These are phyloP conservation scores for Favolaschia claudopus DNA, from an alignment of 768 basidiomycete genomes.

Conservation along the genomic window DNA sequence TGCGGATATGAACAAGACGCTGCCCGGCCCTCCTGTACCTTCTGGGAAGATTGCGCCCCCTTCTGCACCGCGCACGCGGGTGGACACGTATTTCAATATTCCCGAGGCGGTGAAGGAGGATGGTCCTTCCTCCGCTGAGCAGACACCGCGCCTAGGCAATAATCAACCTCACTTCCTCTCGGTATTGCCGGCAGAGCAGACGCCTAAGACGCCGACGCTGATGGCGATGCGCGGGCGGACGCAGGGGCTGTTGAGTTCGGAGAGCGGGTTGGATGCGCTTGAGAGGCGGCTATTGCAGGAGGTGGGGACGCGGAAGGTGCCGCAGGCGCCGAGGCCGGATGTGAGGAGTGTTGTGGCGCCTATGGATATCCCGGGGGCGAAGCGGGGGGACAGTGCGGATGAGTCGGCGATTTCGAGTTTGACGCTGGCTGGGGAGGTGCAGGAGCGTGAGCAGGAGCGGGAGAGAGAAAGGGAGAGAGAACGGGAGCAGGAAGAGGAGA, in stretches of 20 bases:
- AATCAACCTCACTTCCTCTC: constrained; percentile 9
- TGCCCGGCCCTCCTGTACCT: constrained; percentile 65
- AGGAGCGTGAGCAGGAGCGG: constrained; percentile 31
- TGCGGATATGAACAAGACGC: constrained; percentile 58
- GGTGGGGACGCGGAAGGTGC: constrained; percentile 70
- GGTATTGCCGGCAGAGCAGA: constrained; percentile 38
- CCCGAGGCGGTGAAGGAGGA: neutral
- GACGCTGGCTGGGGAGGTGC: constrained; percentile 49
- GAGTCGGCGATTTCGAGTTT: constrained; percentile 66
- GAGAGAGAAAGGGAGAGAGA: constrained; percentile 18
- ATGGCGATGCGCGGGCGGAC: constrained; percentile 42
- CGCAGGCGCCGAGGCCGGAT: constrained; percentile 39
- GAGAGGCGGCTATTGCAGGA: constrained; percentile 73
- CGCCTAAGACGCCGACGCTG: constrained; percentile 62
- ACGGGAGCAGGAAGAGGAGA: constrained; percentile 29
- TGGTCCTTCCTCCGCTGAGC: constrained; percentile 19
- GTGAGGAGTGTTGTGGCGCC: constrained; percentile 40
- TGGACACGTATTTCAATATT: constrained; percentile 37
- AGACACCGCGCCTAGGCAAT: neutral
- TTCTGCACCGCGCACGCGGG: constrained; percentile 29
- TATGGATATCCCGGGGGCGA: constrained; percentile 21
- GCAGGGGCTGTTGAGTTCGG: constrained; percentile 35
- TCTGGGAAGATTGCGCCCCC: constrained; percentile 43
- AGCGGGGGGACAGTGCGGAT: constrained; percentile 32
- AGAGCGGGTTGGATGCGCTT: constrained; percentile 75